Evolutionary conservation across 306 rosid genomes (phyloP), one percentile per base, ranked within the genome.

Genomic region (Cotoneaster glaucophyllus): DNA sequence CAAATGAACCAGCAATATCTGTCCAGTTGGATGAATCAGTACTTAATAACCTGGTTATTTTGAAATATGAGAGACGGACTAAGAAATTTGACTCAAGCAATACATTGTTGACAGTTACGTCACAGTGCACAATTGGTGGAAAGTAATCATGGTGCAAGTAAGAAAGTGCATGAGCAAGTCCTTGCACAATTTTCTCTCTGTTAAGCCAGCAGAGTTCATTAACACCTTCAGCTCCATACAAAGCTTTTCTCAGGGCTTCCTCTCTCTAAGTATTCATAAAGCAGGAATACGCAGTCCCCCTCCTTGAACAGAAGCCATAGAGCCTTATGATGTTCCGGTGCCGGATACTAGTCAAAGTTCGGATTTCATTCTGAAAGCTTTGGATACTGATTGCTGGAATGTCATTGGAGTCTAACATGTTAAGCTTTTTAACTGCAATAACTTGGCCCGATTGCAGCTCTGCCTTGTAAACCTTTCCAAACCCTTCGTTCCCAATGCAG

Each of bases 261-360:
- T 58, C 29, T 57, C 5, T 57, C 29, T 21, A 57, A 57, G 15
- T 57, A 22, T 22, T 57, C 62, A 58, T 22, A 58, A 11, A 11
- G 31, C 8, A 57, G 5, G 29, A 57, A 57, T 3, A 11, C 22
- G 15, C 63, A 11, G 0, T 31, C 31, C 6, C 2, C 28, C 29
- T 6, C 4, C 50, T 61, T 13, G 88, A 86, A 72, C 88, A 83
- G 70, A 88, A 88, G 5, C 96, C 96, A 58, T 83, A 79, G 7
- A 86, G 81, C 82, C 76, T 90, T 39, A 88, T 78, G 77, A 90
- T 86, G 39, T 90, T 90, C 26, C 90, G 75, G 80, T 90, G 96
- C 37, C 80, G 78, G 41, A 83, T 83, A 67, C 71, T 83, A 41
- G 88, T 83, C 14, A 90, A 82, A 19, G 90, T 22, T 53, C 21